Evolutionary conservation across 192 early-diverging fungal genomes (phyloP), one percentile per base, ranked within the genome.

Genomic region (Backusella luteola): DNA sequence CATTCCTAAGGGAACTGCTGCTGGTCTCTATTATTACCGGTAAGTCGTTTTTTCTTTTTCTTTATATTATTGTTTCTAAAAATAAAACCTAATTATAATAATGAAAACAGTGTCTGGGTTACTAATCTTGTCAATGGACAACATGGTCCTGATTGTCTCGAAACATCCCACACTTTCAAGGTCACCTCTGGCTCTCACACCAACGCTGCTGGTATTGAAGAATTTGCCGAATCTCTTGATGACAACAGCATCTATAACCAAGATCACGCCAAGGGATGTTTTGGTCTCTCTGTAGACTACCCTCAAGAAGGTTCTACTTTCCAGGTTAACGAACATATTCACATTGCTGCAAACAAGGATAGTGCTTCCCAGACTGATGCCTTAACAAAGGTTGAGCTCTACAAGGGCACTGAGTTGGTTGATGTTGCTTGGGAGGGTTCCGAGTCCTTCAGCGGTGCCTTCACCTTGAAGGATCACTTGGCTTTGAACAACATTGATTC

Each of bases 11-110:
- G 71, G 69, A 44, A 53, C 39, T n/a, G 19, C 76, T 73, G 80
- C 80, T 66, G 80, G 80, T 78, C 75, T 71, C 46, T 81, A 81
- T 73, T 81, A 81, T 67, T 81, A 81, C 67, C 80, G 80, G 56
- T 63, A 63, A 63, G 56, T 29, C 1, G 32, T 32, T 32, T 32
- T 32, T 32, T 32, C 32, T 32, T 32, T 7, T 59, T 59, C 21
- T 12, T 29, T 35, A 38, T 68, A 35, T 35, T 67, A 35, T 67
- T n/a, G 17, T 11, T 11, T 9, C 9, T 63, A 23, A 29, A 63
- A 63, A 63, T 14, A 67, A 19, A 35, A 67, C n/a, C 12, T 35
- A 67, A 38, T 39, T 38, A 39, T 69, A 39, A 38, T 38, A 23
- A 35, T 35, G 35, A 29, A 19, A 35, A 52, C 19, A 73, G 77